Evolutionary conservation across 2,329 filamentous ascomycete species (phyloP), one percentile per base, ranked within the genome.

Genomic region (Sclerotinia subarctica): DNA sequence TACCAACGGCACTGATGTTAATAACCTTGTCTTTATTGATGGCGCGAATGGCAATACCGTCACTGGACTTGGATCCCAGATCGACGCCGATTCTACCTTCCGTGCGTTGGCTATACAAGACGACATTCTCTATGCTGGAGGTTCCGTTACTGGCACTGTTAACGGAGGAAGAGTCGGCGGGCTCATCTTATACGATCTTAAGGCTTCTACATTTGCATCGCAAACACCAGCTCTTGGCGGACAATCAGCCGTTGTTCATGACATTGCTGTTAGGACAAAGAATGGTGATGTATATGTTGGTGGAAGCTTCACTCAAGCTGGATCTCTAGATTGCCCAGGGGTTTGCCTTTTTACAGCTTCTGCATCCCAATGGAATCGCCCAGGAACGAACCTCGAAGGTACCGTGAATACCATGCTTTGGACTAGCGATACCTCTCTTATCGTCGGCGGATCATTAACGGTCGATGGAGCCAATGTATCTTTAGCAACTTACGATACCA

Each of bases 11-110:
- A 88, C 89, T 4, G 83, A 84, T 6, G 84, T 97, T 69, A 84
- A 93, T 72, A 98, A 97, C 74, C 81, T 99, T 21, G 83, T 90
- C 49, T 86, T 99, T 71, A 87, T 98, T 70, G 91, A 97, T 77
- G 89, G 90, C 54, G 86, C 87, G n/a, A 82, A 91, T 69, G 83
- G 82, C 32, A 82, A 90, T 73, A 81, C 82, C 4, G 82, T 96
- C 21, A 88, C 84, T 35, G 94, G 94, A 13, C 82, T 97, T 62
- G 84, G 85, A 3, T 81, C 85, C 1, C 87, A 85, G 17, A 79
- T 97, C 57, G 85, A 90, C 17, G 81, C 84, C 7, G 88, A 90
- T 73, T 96, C 94, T 0, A 90, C 88, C 0, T 90, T 98, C 77
- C 79, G 89, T 35, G 83, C 93, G 2, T 80, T 98, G 70, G 89